Percentiles rank a stretch among this genome's conserved stretches.
Conservation (phyloP, 2,329 filamentous ascomycete genomes). For the Hypomyces rosellus region DNA sequence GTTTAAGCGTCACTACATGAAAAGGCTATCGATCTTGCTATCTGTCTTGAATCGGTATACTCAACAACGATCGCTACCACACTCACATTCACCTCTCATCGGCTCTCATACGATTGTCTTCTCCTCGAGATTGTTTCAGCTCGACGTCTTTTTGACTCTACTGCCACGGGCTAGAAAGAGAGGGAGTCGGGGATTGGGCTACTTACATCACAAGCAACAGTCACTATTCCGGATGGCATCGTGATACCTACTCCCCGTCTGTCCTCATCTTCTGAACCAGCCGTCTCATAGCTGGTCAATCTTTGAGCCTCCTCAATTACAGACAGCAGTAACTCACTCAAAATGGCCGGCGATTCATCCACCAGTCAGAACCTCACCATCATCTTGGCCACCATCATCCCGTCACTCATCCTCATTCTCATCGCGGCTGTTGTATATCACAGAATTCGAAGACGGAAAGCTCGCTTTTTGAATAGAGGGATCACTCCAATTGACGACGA, state of each 20-base stretch:
- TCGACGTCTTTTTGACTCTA: neutral
- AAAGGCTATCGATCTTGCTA: neutral
- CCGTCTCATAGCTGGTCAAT: neutral
- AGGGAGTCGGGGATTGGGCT: too few relatives aligned
- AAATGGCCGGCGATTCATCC: conserved; percentile 4
- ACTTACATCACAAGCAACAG: neutral
- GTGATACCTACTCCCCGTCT: neutral
- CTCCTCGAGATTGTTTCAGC: neutral
- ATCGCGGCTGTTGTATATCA: conserved; percentile 31
- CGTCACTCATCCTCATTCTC: conserved; percentile 33
- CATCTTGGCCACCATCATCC: conserved; percentile 45
- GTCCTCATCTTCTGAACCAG: neutral
- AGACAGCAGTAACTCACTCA: conserved; percentile 1
- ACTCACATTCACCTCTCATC: too few relatives aligned
- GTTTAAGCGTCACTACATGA: neutral
- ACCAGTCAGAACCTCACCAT: conserved; percentile 36
- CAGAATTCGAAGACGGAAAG: conserved; percentile 32
- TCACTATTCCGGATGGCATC: conserved; percentile 4
- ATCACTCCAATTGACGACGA: conserved; percentile 59
- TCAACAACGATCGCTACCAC: conserved; percentile 4
- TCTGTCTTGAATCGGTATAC: neutral
- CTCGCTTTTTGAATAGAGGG: conserved; percentile 45
- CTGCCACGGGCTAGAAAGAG: too few relatives aligned
- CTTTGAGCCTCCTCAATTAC: neutral
- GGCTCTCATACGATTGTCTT: neutral